Conservation (phyloP, 352 stramenopile genomes). For the Phytophthora sojae region DNA sequence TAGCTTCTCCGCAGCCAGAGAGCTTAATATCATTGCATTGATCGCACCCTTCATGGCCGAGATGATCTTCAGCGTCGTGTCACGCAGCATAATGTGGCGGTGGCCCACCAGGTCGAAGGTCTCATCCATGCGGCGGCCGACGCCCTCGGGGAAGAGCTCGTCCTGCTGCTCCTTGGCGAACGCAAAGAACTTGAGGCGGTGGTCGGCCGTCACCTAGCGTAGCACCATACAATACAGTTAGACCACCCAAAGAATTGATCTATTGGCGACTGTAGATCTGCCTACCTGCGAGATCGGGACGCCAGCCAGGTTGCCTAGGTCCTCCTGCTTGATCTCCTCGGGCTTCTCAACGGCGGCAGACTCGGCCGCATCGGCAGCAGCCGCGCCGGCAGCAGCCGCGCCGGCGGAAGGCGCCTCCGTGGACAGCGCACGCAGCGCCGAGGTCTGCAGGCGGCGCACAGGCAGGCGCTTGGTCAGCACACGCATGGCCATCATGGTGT, state of each 20-base stretch:
- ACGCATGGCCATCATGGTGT: constrained; percentile 66
- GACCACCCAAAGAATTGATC: no score
- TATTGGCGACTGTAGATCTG: no score
- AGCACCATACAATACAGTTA: no score
- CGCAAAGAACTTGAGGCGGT: constrained; percentile 83
- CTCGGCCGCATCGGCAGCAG: no score
- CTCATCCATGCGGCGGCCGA: constrained; percentile 75
- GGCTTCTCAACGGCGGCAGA: constrained; percentile 6
- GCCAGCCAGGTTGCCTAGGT: constrained; percentile 61
- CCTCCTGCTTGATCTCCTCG: constrained; percentile 29
- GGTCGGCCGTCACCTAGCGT: constrained; percentile 50
- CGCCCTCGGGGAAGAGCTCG: constrained; percentile 76
- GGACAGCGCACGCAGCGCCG: constrained; percentile 50
- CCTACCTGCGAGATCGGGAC: constrained; percentile 64
- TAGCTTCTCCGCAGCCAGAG: background rate
- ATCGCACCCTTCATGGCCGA: constrained; percentile 67
- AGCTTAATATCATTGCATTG: background rate
- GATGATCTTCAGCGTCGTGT: constrained; percentile 81
- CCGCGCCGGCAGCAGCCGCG: background rate
- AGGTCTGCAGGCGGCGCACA: constrained; percentile 31
- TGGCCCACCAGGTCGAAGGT: constrained; percentile 87
- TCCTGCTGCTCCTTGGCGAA: constrained; percentile 82
- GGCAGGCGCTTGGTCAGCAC: constrained; percentile 50
- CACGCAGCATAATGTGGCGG: constrained; percentile 86
- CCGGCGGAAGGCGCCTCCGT: constrained; percentile 29